phyloP scores from a whole-genome alignment of 176 grass and related monocot species.

The Elaeis guineensis region DNA sequence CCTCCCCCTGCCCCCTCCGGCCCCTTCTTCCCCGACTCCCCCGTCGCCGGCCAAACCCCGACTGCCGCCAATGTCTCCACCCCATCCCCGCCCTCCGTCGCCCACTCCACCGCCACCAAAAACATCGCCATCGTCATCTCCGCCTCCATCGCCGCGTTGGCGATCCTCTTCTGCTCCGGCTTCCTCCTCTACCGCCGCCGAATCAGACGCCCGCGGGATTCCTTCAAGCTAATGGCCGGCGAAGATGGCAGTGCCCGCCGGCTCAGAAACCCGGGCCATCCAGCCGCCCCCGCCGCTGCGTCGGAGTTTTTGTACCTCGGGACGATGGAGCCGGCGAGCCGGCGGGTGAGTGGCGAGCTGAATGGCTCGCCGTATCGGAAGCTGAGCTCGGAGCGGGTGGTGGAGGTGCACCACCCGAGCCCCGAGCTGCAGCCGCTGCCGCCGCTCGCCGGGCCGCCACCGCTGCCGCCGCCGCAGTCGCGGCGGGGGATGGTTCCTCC shows the following conservation, averaged over 20 bases:
- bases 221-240: slow-evolving; percentile 54
- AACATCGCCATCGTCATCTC: slow-evolving; percentile 9
- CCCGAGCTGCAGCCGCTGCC: slow-evolving; percentile 77
- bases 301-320: slow-evolving; percentile 74
- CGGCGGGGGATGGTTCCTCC: slow-evolving; percentile 17
- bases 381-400: slow-evolving; percentile 45
- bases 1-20: slow-evolving; percentile 28
- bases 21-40: slow-evolving; percentile 32
- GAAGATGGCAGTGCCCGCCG: slow-evolving; percentile 14
- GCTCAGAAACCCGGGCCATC: not conserved
- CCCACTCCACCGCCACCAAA: slow-evolving; percentile 16
- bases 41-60: not conserved
- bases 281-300: slow-evolving; percentile 9
- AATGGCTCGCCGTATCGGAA: slow-evolving; percentile 84
- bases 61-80: slow-evolving; percentile 21
- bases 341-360: slow-evolving; percentile 29
- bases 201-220: slow-evolving; percentile 25
- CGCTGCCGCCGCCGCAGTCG: not conserved
- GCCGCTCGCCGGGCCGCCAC: slow-evolving; percentile 27
- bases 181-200: slow-evolving; percentile 19
- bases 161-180: slow-evolving; percentile 21
- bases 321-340: slow-evolving; percentile 52
- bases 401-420: slow-evolving; percentile 63
- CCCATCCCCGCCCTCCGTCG: slow-evolving; percentile 21
- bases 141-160: slow-evolving; percentile 30